Evolutionary conservation across 495 filamentous ascomycete species (phyloP).

Genomic region (Xylaria cubensis): DNA sequence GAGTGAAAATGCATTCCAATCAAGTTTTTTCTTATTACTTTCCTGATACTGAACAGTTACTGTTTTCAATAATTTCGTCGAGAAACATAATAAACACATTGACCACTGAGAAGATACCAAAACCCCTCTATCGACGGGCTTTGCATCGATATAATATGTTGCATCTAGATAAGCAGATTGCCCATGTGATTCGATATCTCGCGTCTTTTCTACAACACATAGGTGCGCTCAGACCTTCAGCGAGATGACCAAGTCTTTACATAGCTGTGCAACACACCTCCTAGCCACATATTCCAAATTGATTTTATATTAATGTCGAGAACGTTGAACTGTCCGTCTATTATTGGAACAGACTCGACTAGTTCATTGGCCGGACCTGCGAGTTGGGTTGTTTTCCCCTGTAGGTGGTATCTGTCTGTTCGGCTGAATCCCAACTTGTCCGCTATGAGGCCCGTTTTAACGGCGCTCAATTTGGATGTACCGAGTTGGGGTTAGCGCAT

Average conservation of each 20-base stretch:
- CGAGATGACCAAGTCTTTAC: constrained; percentile 10
- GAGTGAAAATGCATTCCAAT: background rate
- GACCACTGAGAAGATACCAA: background rate
- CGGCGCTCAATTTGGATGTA: background rate
- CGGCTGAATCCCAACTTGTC: constrained; percentile 6
- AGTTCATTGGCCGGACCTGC: background rate
- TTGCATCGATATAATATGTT: background rate
- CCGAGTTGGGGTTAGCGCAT: background rate
- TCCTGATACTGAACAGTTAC: background rate
- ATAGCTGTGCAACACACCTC: constrained; percentile 11
- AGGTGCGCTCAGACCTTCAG: constrained; percentile 4
- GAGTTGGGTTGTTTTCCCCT: background rate
- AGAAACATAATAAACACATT: background rate
- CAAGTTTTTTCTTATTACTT: background rate
- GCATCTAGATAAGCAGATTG: background rate
- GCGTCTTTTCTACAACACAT: background rate
- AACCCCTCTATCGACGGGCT: background rate
- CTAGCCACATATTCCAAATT: background rate
- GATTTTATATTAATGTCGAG: background rate
- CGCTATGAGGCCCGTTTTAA: background rate
- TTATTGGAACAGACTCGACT: background rate
- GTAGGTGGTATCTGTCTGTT: background rate
- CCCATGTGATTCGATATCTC: background rate
- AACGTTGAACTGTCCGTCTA: background rate
- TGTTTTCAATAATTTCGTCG: background rate